These are phyloP conservation scores for Zarea fungicola DNA, from an alignment of 2,329 filamentous ascomycete species.

Conservation along the genomic window DNA sequence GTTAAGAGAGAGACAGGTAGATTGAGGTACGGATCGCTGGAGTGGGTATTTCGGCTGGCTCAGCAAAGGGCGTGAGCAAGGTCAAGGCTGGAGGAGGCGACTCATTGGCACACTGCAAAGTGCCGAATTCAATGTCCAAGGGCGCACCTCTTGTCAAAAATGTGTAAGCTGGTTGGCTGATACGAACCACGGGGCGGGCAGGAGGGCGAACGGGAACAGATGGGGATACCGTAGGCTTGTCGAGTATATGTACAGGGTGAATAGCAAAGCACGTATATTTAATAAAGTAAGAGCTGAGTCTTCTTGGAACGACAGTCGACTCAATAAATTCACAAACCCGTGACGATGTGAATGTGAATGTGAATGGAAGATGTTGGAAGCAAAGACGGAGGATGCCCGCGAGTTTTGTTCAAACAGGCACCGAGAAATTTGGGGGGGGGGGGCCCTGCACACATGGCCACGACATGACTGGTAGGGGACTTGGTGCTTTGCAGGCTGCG, in stretches of 20 bases:
- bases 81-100: slow-evolving; percentile 21
- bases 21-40: background rate
- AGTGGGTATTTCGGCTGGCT: background rate
- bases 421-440: background rate
- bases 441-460: background rate
- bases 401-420: slow-evolving; percentile 9
- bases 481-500: no score
- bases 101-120: slow-evolving; percentile 12
- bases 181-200: background rate
- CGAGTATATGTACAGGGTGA: background rate
- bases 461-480: no score
- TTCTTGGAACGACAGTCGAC: no score
- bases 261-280: background rate
- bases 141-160: slow-evolving; percentile 3
- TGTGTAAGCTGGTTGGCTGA: slow-evolving; percentile 5
- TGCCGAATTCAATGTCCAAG: slow-evolving; percentile 7
- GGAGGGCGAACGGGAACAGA: background rate
- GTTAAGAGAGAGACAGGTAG: no score
- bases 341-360: slow-evolving; percentile 3
- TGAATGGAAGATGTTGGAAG: background rate
- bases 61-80: slow-evolving; percentile 9
- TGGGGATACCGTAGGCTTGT: background rate
- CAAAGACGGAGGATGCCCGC: slow-evolving; percentile 5
- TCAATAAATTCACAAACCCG: no score
- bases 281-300: background rate